phyloP scores from a whole-genome alignment of 495 filamentous ascomycete species.

The Xylaria acuta region DNA sequence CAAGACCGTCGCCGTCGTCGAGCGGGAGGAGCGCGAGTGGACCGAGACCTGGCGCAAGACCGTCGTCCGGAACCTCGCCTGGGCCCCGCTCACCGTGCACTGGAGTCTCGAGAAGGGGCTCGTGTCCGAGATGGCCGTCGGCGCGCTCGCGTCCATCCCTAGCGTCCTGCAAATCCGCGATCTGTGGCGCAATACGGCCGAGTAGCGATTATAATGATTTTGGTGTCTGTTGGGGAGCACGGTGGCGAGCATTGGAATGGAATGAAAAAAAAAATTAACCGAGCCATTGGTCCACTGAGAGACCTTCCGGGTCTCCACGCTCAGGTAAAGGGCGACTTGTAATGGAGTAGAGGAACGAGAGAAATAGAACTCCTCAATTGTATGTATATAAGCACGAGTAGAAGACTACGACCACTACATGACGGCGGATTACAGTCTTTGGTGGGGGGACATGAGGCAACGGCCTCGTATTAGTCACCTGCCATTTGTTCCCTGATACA shows the following conservation, averaged over 20 bases:
- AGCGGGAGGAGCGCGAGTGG: conserved; percentile 53
- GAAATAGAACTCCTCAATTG: background rate
- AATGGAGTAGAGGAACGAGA: background rate
- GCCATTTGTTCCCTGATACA: background rate
- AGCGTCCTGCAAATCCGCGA: conserved; percentile 72
- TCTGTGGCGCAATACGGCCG: conserved; percentile 61
- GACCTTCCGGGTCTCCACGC: background rate
- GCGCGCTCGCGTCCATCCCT: conserved; percentile 68
- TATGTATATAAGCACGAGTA: conserved; percentile 20
- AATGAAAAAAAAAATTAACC: too few relatives aligned
- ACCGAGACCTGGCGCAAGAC: conserved; percentile 51
- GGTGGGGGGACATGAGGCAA: background rate
- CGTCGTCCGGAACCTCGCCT: conserved; percentile 58
- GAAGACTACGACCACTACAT: background rate
- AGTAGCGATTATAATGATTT: conserved; percentile 3
- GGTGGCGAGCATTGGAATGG: background rate
- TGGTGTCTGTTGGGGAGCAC: background rate
- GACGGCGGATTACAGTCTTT: background rate
- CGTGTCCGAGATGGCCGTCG: conserved; percentile 64
- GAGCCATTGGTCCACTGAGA: too few relatives aligned
- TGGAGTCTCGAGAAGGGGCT: conserved; percentile 79
- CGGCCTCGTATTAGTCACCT: background rate
- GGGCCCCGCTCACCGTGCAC: conserved; percentile 71
- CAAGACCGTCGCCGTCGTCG: conserved; percentile 42
- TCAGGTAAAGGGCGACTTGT: background rate